A percentile compares a stretch with the other conserved stretches of the same genome.
These are phyloP conservation scores for Pseudohalonectria lignicola DNA, from an alignment of 2,329 filamentous ascomycete genomes.

Conservation along the genomic window DNA sequence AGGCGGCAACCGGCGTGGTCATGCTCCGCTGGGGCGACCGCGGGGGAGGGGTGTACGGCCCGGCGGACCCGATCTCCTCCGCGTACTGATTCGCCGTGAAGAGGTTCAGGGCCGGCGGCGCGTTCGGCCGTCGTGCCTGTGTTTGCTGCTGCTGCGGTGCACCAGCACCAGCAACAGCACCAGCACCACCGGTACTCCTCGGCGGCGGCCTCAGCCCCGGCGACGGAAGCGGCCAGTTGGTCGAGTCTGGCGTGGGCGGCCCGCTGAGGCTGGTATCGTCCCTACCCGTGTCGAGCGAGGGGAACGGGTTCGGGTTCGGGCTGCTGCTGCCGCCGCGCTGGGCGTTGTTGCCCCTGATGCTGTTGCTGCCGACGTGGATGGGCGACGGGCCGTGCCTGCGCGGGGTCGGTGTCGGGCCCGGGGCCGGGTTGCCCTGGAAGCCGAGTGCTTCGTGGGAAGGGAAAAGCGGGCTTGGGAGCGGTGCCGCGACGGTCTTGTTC, in stretches of 20 bases:
- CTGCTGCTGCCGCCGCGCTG: not conserved
- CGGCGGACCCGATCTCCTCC: slow-evolving; percentile 7
- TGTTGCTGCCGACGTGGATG: slow-evolving; percentile 5
- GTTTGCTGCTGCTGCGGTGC: not conserved
- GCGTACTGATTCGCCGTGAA: slow-evolving; percentile 11
- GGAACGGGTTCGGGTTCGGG: not conserved
- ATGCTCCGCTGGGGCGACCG: not conserved
- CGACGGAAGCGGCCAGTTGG: slow-evolving; percentile 10
- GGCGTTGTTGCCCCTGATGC: slow-evolving; percentile 8
- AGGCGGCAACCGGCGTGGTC: slow-evolving; percentile 8
- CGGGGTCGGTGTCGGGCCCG: no score
- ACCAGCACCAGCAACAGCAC: no score
- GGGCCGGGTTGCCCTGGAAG: no score
- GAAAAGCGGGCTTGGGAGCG: slow-evolving; percentile 1
- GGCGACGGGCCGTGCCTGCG: no score
- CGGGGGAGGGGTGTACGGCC: slow-evolving; percentile 8
- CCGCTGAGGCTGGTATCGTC: not conserved
- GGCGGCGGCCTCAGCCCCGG: slow-evolving; percentile 1
- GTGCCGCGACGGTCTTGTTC: slow-evolving; percentile 1
- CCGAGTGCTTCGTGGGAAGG: not conserved
- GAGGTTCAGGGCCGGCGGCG: slow-evolving; percentile 1
- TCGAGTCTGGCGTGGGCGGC: slow-evolving; percentile 5
- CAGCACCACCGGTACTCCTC: no score
- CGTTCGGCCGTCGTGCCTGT: slow-evolving; percentile 4
- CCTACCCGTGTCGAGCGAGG: not conserved